phyloP scores from a whole-genome alignment of 2,329 filamentous ascomycete species.

The Scytalidium lignicola region DNA sequence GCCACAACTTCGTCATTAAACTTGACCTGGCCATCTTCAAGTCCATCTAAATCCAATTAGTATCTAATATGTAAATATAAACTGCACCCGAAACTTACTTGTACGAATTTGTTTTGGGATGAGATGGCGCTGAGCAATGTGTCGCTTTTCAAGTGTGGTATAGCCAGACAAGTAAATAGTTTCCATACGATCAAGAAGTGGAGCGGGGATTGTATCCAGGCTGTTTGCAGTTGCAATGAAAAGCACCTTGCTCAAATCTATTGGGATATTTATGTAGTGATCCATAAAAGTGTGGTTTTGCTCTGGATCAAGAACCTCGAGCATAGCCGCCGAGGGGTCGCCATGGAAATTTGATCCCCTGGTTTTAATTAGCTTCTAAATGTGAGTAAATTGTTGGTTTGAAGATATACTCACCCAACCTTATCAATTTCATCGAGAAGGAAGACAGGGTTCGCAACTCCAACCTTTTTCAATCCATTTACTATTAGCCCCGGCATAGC shows the following conservation, averaged over 20 bases:
- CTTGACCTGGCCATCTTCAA: conserved; percentile 67
- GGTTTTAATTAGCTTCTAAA: conserved; percentile 3
- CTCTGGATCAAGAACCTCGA: conserved; percentile 94
- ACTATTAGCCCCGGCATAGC: conserved; percentile 98
- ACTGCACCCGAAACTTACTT: conserved; percentile 34
- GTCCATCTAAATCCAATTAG: conserved; percentile 51
- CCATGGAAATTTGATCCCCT: conserved; percentile 84
- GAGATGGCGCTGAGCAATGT: conserved; percentile 90
- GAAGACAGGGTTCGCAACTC: conserved; percentile 92
- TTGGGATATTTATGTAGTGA: conserved; percentile 92
- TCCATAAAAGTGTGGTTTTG: conserved; percentile 94
- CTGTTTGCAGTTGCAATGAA: conserved; percentile 98
- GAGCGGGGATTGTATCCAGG: conserved; percentile 90
- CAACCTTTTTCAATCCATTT: conserved; percentile 89
- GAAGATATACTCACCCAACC: conserved; percentile 45
- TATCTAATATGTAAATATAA: conserved; percentile 3
- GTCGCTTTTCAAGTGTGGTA: conserved; percentile 92
- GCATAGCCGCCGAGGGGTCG: conserved; percentile 94
- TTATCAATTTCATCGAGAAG: conserved; percentile 98
- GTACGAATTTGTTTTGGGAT: conserved; percentile 91
- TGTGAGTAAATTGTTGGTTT: not conserved
- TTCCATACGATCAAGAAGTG: conserved; percentile 94
- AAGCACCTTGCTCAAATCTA: conserved; percentile 91
- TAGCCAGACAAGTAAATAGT: conserved; percentile 91
- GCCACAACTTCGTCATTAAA: conserved; percentile 82